Evolutionary conservation across 2,329 filamentous ascomycete species (phyloP).

Genomic region (Laburnicola sp.): DNA sequence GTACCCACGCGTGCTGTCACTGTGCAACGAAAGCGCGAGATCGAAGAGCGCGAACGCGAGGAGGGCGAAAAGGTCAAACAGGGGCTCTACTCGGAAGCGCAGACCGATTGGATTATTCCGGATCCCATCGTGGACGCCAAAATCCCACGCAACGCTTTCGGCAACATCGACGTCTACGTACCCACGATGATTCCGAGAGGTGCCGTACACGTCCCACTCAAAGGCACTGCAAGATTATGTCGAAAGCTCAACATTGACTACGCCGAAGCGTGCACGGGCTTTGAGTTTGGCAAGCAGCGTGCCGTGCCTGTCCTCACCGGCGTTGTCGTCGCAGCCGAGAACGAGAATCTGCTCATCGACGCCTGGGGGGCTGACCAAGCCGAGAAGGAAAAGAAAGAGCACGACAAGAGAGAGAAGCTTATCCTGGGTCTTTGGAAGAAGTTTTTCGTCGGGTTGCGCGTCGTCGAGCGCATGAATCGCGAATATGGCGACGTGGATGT

Average conservation of each 20-base stretch:
- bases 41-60: conserved; percentile 79
- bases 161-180: conserved; percentile 95
- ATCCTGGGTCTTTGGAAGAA: conserved; percentile 81
- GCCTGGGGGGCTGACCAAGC: conserved; percentile 75
- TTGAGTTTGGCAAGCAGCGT: conserved; percentile 94
- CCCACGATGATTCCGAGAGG: conserved; percentile 89
- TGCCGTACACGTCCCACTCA: conserved; percentile 79
- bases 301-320: conserved; percentile 90
- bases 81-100: conserved; percentile 77
- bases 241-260: conserved; percentile 83
- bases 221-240: conserved; percentile 77
- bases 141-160: conserved; percentile 92
- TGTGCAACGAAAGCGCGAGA: conserved; percentile 80
- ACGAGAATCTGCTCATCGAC: conserved; percentile 73
- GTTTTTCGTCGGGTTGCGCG: conserved; percentile 81
- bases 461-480: conserved; percentile 55
- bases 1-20: conserved; percentile 93
- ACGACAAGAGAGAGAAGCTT: conserved; percentile 76
- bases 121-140: conserved; percentile 79
- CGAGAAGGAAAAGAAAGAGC: conserved; percentile 73
- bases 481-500: conserved; percentile 51
- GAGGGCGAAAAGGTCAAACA: conserved; percentile 83
- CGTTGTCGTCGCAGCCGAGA: conserved; percentile 82
- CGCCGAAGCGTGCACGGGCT: conserved; percentile 92
- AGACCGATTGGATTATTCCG: conserved; percentile 96